These are phyloP conservation scores for Epichloe elymi DNA, from an alignment of 2,329 filamentous ascomycete species.

Conservation along the genomic window DNA sequence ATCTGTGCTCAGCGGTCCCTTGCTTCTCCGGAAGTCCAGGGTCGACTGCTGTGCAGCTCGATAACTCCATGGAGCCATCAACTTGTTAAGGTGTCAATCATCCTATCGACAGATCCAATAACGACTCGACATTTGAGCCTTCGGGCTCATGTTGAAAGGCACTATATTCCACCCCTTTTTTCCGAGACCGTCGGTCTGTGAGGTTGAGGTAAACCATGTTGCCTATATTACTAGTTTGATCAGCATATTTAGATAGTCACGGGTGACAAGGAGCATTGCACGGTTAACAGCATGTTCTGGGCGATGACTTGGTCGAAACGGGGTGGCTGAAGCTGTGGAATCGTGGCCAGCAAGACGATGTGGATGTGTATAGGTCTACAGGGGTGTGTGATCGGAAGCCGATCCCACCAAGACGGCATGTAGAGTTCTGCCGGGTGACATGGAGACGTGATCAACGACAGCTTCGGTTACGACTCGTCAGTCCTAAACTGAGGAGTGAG, in stretches of 20 bases:
- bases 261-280: background rate
- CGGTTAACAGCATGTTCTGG: too few relatives aligned
- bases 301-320: too few relatives aligned
- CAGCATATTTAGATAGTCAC: background rate
- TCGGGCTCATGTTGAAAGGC: constrained; percentile 32
- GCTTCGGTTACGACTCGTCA: too few relatives aligned
- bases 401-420: too few relatives aligned
- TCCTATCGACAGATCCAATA: constrained; percentile 97
- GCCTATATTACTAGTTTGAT: constrained; percentile 8
- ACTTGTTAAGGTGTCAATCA: constrained; percentile 62
- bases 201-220: constrained; percentile 83
- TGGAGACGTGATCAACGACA: too few relatives aligned
- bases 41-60: constrained; percentile 79
- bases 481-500: too few relatives aligned
- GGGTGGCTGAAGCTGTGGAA: too few relatives aligned
- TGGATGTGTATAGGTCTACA: too few relatives aligned
- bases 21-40: constrained; percentile 37
- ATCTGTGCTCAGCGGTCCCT: constrained; percentile 80
- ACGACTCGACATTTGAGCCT: constrained; percentile 46
- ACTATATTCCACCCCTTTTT: constrained; percentile 81
- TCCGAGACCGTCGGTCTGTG: constrained; percentile 80
- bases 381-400: too few relatives aligned
- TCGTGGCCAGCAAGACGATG: too few relatives aligned
- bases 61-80: constrained; percentile 71
- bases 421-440: too few relatives aligned